Evolutionary conservation across 129 eudicot genomes (phyloP).

Genomic region (Tagetes patula): DNA sequence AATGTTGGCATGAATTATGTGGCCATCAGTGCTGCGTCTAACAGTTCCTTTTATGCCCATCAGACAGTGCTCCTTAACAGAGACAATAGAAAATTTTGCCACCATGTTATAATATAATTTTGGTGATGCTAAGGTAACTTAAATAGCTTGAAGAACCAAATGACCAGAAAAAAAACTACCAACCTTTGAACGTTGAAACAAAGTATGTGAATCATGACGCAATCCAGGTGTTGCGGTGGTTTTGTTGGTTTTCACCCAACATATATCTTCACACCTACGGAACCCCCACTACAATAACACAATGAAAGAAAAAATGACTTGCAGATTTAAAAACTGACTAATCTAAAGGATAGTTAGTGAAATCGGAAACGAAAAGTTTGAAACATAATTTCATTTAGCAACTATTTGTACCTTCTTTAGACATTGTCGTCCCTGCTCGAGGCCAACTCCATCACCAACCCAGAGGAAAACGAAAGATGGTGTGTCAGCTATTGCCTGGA

Average conservation of each 20-base stretch:
- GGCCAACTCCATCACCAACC: slow-evolving; percentile 99
- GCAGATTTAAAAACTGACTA: not conserved
- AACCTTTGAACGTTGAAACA: slow-evolving; percentile 96
- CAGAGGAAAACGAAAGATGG: slow-evolving; percentile 95
- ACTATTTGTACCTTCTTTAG: slow-evolving; percentile 69
- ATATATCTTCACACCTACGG: slow-evolving; percentile 98
- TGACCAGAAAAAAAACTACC: not conserved
- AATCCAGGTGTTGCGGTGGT: slow-evolving; percentile 85
- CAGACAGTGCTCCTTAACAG: slow-evolving; percentile 84
- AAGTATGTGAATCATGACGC: slow-evolving; percentile 97
- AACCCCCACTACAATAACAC: slow-evolving; percentile 82
- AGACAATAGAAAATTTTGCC: not conserved
- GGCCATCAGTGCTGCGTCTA: slow-evolving; percentile 98
- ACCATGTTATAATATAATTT: not conserved
- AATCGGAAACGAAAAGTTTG: not conserved
- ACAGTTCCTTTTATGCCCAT: slow-evolving; percentile 99
- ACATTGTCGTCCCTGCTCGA: slow-evolving; percentile 96
- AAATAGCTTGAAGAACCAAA: not conserved
- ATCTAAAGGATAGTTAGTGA: not conserved
- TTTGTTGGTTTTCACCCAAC: slow-evolving; percentile 99
- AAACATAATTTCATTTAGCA: not conserved
- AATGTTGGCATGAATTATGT: slow-evolving; percentile 96
- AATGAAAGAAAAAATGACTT: slow-evolving; percentile 18
- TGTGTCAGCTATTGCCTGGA: slow-evolving; percentile 94
- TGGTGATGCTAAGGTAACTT: not conserved